Conservation (phyloP, 202 grass and related monocot species). For the Elaeis oleifera region DNA sequence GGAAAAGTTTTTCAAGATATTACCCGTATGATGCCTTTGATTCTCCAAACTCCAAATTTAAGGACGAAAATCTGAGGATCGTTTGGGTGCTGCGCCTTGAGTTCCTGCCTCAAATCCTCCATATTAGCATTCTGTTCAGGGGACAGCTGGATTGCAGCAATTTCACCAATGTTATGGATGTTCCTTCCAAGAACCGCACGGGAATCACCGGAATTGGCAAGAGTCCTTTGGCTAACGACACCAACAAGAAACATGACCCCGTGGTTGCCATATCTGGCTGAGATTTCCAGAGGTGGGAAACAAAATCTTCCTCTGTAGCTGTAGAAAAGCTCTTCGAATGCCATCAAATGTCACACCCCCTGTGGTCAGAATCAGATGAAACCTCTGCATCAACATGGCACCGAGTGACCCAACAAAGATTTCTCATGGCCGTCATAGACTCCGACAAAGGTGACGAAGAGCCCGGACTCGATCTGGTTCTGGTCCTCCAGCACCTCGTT, state of each 20-base stretch:
- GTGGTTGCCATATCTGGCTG: slow-evolving; percentile 66
- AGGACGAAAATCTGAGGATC: slow-evolving; percentile 71
- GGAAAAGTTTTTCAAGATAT: too few species aligned
- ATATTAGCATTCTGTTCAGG: slow-evolving; percentile 81
- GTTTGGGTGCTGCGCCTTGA: slow-evolving; percentile 57
- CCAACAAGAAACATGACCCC: slow-evolving; percentile 68
- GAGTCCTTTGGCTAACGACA: slow-evolving; percentile 45
- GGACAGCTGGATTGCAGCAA: slow-evolving; percentile 63
- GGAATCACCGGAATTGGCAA: slow-evolving; percentile 77
- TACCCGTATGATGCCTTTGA: slow-evolving; percentile 97
- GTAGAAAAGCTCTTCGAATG: slow-evolving; percentile 51
- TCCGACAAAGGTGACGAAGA: slow-evolving; percentile 67
- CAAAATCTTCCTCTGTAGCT: slow-evolving; percentile 64
- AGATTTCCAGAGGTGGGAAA: slow-evolving; percentile 41
- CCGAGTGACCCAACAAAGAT: neutral
- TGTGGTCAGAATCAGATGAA: slow-evolving; percentile 22
- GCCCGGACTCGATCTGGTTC: slow-evolving; percentile 65
- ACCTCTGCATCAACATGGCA: slow-evolving; percentile 51
- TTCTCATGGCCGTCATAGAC: slow-evolving; percentile 48
- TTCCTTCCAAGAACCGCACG: slow-evolving; percentile 65
- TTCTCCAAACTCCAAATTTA: slow-evolving; percentile 87
- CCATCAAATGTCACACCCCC: slow-evolving; percentile 35
- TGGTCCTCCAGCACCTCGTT: slow-evolving; percentile 89
- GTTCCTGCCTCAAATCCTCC: slow-evolving; percentile 66
- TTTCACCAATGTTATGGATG: slow-evolving; percentile 34